Base-by-base conservation (phyloP, 2,329 filamentous ascomycete species). In the Diaporthe eres region DNA sequence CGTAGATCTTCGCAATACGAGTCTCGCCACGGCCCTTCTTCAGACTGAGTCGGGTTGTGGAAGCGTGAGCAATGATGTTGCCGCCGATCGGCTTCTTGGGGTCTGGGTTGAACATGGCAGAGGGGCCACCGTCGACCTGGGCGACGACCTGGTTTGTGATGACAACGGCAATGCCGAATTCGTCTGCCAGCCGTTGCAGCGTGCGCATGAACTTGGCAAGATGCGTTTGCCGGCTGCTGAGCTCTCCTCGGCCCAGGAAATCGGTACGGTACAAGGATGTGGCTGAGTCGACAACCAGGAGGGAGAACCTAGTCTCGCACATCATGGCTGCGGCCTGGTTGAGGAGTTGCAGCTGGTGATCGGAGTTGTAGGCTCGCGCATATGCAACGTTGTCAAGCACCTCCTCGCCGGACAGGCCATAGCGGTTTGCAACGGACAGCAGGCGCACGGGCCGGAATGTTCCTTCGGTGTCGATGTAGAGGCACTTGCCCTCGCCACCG, bases 91-190 rank as follows among this genome's bases (percentile, higher is more conserved):
- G 97, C 85, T 99, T 99, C 90, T 99, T 99, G 10, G 97, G 97
- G 82, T 99, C 97, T 0, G 97, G 78, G 80, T 99, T 99, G 88
- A 98, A 99, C 97, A 99, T 99, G 77, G 96, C 93, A 82, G 94
- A 96, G 42, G 96, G 96, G 4, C 97, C 97, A 78, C 97, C 97
- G 82, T 99, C 97, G 12, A 99, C 97, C 84, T 99, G 97, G 13
- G 97, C 97, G 55, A 99, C 97, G 42, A 99, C 97, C 84, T 99
- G 97, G 83, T 99, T 99, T 58, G 97, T 98, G 81, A 99, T 99
- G 80, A 99, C 95, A 10, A 99, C 97, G 0, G 97, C 97, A 80
- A 99, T 98, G 75, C 97, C 97, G 82, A 99, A 99, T 84, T 94
- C 92, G 79, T 94, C 92, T 5, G 92, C 92, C 34, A 97, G 89